Base-by-base conservation (phyloP, 2,329 filamentous ascomycete species). In the Trichoderma sp. region DNA sequence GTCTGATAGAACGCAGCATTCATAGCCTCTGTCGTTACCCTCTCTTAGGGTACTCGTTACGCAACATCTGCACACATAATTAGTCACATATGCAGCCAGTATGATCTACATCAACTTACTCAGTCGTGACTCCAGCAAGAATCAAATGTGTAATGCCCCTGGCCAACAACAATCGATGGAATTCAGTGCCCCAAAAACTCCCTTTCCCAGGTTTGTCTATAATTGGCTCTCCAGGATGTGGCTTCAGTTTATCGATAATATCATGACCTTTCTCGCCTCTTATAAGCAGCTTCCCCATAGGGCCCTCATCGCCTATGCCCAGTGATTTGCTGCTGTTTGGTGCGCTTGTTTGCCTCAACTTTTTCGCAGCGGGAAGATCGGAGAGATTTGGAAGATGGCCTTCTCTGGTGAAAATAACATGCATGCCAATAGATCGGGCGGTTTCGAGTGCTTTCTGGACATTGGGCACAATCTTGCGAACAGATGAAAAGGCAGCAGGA, bases 111-210 rank as follows among this genome's bases (percentile, higher is more conserved):
- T 10, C 5, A 13, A 34, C 52, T n/a, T 43, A 66, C 63, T 66
- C 63, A 8, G 52, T 58, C 1, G 52, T 58, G 0, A 66, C 63
- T n/a, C 63, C 63, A 5, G 52, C n/a, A 14, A 66, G 5, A 14
- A 66, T 34, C n/a, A 66, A 49, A n/a, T 66, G 63, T 1, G 63
- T 66, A 10, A 66, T 58, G 4, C 63, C 63, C 21, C 63, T 46
- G 16, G 63, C 63, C 32, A 66, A 26, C n/a, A 66, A 18, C 37
- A 58, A 6, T 21, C 63, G 55, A 34, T 66, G 52, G 16, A 66
- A 32, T 10, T 39, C 37, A 10, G 63, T 66, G 1, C 63, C 37
- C 63, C 63, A 66, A 34, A 66, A 66, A n/a, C 52, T 66, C 14
- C 63, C 63, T 14, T 58, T 66, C 11, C 63, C 63, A 26, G 52